Evolutionary conservation across 768 basidiomycete genomes (phyloP).

Genomic region (Suillus tomentosus): DNA sequence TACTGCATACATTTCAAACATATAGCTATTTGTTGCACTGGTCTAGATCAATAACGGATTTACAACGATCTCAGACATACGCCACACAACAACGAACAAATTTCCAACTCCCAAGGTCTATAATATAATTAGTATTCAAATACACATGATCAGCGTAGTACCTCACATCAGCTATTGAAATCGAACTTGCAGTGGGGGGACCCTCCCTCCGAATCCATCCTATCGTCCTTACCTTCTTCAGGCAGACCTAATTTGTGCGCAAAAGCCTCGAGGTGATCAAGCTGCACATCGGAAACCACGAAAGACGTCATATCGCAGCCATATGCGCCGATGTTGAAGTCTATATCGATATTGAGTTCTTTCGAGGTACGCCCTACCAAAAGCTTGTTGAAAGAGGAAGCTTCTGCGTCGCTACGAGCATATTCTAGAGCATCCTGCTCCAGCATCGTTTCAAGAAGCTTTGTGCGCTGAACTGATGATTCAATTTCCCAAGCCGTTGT

Average conservation of each 20-base stretch:
- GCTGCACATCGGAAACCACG: neutral
- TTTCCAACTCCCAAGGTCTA: no score
- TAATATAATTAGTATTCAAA: no score
- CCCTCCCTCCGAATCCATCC: no score
- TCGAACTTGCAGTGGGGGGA: no score
- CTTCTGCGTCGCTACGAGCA: neutral
- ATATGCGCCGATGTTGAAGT: neutral
- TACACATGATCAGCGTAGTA: no score
- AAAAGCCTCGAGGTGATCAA: neutral
- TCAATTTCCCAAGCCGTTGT: neutral
- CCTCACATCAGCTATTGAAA: no score
- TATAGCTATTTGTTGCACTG: no score
- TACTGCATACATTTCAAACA: no score
- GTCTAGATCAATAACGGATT: no score
- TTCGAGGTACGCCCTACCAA: neutral
- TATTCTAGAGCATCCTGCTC: neutral
- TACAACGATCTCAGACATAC: no score
- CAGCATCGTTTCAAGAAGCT: neutral
- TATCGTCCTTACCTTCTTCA: neutral
- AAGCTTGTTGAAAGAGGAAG: neutral
- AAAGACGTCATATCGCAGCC: neutral
- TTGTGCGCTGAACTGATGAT: neutral
- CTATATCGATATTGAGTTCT: neutral
- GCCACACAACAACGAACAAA: no score
- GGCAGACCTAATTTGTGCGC: neutral